These are phyloP conservation scores for Ophiostoma tasmaniense DNA, from an alignment of 2,329 filamentous ascomycete species.

Conservation along the genomic window DNA sequence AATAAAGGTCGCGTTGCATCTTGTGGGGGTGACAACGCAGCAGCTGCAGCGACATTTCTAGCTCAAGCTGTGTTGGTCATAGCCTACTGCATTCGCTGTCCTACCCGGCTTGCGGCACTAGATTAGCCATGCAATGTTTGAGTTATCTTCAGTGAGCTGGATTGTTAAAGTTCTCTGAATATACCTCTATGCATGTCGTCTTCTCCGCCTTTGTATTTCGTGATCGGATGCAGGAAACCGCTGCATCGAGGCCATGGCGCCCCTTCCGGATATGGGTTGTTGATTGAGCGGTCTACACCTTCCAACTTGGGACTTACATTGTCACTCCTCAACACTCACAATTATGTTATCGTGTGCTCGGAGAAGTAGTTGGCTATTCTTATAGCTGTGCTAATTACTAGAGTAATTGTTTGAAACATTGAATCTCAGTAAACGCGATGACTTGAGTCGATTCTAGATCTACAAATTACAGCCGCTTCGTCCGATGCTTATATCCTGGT, in stretches of 20 bases:
- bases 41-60: constrained; percentile 9
- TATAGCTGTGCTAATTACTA: too few relatives aligned
- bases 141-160: background rate
- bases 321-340: background rate
- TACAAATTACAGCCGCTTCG: background rate
- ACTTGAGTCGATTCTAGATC: background rate
- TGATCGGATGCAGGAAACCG: background rate
- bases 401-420: too few relatives aligned
- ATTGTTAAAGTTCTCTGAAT: background rate
- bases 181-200: background rate
- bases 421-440: background rate
- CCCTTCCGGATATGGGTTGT: background rate
- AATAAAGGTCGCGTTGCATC: background rate
- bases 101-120: background rate
- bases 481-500: background rate
- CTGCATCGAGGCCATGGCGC: background rate
- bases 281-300: background rate
- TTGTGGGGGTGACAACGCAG: constrained; percentile 2
- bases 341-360: background rate
- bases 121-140: background rate
- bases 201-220: background rate
- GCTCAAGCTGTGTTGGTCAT: constrained; percentile 3
- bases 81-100: background rate
- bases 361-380: too few relatives aligned
- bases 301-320: background rate